Evolutionary conservation across 768 basidiomycete genomes (phyloP).

Genomic region (Hypsizygus marmoreus): DNA sequence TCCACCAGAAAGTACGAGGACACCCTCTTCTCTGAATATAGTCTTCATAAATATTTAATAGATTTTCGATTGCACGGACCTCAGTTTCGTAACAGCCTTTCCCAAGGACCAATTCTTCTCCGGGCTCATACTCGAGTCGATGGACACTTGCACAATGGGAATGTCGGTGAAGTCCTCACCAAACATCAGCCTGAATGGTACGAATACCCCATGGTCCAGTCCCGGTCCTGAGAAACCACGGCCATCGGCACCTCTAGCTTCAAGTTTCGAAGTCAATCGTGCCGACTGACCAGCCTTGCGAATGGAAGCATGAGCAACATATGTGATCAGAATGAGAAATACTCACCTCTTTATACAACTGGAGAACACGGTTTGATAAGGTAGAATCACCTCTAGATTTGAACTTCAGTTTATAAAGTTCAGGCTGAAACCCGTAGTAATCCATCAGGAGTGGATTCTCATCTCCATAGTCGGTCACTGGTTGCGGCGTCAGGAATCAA

Average conservation of each 20-base stretch:
- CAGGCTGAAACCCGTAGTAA: conserved; percentile 67
- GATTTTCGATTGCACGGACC: conserved; percentile 37
- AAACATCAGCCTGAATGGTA: conserved; percentile 82
- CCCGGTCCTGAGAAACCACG: conserved; percentile 66
- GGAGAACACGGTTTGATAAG: conserved; percentile 60
- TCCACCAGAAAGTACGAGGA: conserved; percentile 73
- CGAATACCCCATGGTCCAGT: conserved; percentile 78
- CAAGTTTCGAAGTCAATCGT: conserved; percentile 47
- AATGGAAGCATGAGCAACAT: neutral
- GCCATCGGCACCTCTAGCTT: conserved; percentile 66
- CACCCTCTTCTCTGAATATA: conserved; percentile 55
- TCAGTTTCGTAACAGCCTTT: conserved; percentile 56
- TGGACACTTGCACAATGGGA: conserved; percentile 72
- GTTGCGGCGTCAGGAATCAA: neutral
- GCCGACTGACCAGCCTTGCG: conserved; percentile 51
- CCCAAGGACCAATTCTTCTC: conserved; percentile 67
- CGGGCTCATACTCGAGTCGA: conserved; percentile 61
- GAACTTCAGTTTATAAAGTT: conserved; percentile 66
- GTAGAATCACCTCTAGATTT: conserved; percentile 62
- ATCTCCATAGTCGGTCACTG: conserved; percentile 78
- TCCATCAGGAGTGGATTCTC: conserved; percentile 77
- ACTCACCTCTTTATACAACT: conserved; percentile 55
- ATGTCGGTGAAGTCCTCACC: conserved; percentile 60
- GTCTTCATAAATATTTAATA: neutral
- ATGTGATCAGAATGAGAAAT: neutral